A percentile compares a stretch with the other conserved stretches of the same genome.
phyloP scores from a whole-genome alignment of 192 early-diverging fungal genomes.

The Gaertneriomyces sp. region DNA sequence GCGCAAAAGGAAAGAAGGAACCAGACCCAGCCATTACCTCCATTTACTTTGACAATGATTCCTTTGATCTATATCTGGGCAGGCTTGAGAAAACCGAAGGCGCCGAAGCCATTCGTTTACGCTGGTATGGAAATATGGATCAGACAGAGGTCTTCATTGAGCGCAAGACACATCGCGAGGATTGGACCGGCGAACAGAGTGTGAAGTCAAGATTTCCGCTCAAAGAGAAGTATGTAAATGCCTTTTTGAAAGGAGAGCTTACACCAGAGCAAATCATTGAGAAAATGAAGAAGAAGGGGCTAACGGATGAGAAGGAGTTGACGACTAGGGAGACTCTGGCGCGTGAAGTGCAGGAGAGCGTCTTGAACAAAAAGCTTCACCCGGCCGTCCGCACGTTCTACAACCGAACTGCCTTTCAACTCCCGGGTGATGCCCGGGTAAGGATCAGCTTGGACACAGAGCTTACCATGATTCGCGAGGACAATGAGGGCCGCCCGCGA shows the following conservation, averaged over 20 bases:
- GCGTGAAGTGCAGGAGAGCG: constrained; percentile 65
- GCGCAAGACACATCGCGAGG: constrained; percentile 96
- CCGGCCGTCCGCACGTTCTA: constrained; percentile 87
- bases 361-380: constrained; percentile 62
- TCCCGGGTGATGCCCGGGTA: constrained; percentile 90
- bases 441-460: constrained; percentile 95
- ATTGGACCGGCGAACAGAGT: constrained; percentile 70
- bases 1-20: constrained; percentile 57
- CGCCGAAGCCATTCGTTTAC: constrained; percentile 73
- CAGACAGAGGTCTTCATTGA: constrained; percentile 88
- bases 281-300: constrained; percentile 66
- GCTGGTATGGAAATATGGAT: constrained; percentile 92
- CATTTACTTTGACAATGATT: constrained; percentile 89
- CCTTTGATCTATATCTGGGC: constrained; percentile 82
- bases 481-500: constrained; percentile 68
- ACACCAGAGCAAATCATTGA: constrained; percentile 67
- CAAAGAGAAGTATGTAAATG: constrained; percentile 91
- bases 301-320: constrained; percentile 73
- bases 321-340: constrained; percentile 65
- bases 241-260: constrained; percentile 74
- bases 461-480: constrained; percentile 93
- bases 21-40: constrained; percentile 87
- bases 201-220: constrained; percentile 88
- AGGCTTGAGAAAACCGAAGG: constrained; percentile 85
- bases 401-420: constrained; percentile 97